Evolutionary conservation across 2,329 filamentous ascomycete species (phyloP), one percentile per base, ranked within the genome.

Genomic region (Mycogone perniciosa): DNA sequence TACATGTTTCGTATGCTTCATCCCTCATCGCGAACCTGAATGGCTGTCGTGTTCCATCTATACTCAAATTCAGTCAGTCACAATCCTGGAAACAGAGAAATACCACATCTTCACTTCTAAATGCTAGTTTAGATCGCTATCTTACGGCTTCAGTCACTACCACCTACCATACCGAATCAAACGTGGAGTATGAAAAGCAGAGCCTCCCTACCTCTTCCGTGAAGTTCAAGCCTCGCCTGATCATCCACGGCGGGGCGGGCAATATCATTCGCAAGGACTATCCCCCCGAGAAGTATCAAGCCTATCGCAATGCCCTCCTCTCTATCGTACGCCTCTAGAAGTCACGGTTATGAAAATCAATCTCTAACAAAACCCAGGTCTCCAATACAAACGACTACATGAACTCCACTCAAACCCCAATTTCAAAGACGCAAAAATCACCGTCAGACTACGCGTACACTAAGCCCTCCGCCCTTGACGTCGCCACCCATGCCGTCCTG

Each of bases 231-330:
- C 83, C 84, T 4, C 76, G 82, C 7, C 64, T 88, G 31, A 84
- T 88, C 62, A 80, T 88, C 60, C 85, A 88, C 60, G 86, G 86
- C 62, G 86, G 86, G 33, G 86, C 86, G 2, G 86, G 86, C 44
- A 84, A 85, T 62, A 83, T 89, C 58, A 75, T 74, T 29, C 83
- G 79, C 4, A 65, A 73, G 6, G 81, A 75, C 51, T 75, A 86
- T 38, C 73, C 82, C 4, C 76, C 77, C 0, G 71, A 77, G 13
- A 74, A 79, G 53, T 86, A 84, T 60, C 62, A 67, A 9, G 67
- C 73, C 48, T 87, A 85, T 67, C 79, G 81, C 47, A 59, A 70
- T 29, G 78, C 84, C 0, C 76, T 90, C 13, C 69, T 85, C 20
- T 68, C 69, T 2, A 86, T 88, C 59, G 80, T 88, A 58, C 54